Evolutionary conservation across 495 filamentous ascomycete genomes (phyloP), one percentile per base, ranked within the genome.

Genomic region (Letharia columbiana): DNA sequence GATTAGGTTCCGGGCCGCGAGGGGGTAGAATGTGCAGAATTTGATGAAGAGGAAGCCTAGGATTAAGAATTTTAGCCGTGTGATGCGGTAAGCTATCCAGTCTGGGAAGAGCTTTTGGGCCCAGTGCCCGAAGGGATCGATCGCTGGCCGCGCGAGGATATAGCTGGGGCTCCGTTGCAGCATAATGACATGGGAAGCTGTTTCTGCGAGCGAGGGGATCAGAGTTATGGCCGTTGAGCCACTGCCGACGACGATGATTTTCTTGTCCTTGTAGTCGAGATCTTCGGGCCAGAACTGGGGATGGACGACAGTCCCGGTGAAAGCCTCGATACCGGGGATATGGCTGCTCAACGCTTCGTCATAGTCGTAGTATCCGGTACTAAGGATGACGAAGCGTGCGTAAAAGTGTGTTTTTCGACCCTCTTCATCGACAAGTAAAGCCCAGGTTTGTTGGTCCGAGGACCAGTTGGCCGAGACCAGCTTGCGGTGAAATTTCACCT

Each of bases 361-460:
- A n/a, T 65, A 65, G 54, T 65, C 54, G 52, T 65, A 65, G 41
- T 65, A 65, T 15, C 63, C 63, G 18, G 63, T 65, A 15, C 63
- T 40, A 5, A 65, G 18, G 18, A 65, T 47, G 15, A 65, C 31
- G 37, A 65, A 65, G 54, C 63, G 63, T 9, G 54, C 54, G 8
- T 49, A 41, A 11, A 28, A 44, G 20, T 60, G 45, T 39, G 17
- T 18, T 17, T 60, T 28, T 13, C 28, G n/a, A 45, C 54, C 54
- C 20, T 23, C 52, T 31, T 54, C 54, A 60, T 65, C 42, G 37
- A 65, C 41, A 11, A 65, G 42, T 7, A 65, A 47, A 33, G 12
- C 28, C 63, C 63, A 65, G 9, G 42, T 13, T 8, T 65, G 56
- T 42, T 60, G 54, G 9, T 60, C 56, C 2, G 63, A 49, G 12